Evolutionary conservation across 106 monocot genomes (phyloP).

Genomic region (Apostasia ramifera): DNA sequence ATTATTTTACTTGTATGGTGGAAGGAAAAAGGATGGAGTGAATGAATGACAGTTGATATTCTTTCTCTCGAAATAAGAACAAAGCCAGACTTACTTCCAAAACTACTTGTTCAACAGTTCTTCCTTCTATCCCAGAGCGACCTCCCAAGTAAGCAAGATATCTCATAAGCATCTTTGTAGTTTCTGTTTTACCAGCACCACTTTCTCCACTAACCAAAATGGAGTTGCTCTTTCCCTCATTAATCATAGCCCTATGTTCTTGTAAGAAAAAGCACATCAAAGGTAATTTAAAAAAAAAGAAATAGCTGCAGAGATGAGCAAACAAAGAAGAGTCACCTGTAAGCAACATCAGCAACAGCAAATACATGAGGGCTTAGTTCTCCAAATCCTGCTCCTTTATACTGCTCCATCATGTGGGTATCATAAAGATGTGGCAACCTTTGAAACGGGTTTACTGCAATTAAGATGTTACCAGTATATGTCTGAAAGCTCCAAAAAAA

Average conservation of each 20-base stretch:
- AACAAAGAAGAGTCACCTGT: slow-evolving; percentile 24
- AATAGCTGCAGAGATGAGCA: neutral
- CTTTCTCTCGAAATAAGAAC: neutral
- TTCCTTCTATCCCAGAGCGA: slow-evolving; percentile 58
- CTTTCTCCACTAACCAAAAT: slow-evolving; percentile 95
- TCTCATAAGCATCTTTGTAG: slow-evolving; percentile 90
- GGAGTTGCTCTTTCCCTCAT: slow-evolving; percentile 85
- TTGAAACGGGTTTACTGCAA: slow-evolving; percentile 52
- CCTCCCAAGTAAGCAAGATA: slow-evolving; percentile 80
- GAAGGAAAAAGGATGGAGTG: neutral
- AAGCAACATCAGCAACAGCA: slow-evolving; percentile 48
- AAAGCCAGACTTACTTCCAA: slow-evolving; percentile 28
- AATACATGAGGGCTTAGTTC: slow-evolving; percentile 51
- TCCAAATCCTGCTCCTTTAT: slow-evolving; percentile 43
- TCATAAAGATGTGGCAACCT: slow-evolving; percentile 47
- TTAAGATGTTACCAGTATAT: slow-evolving; percentile 43
- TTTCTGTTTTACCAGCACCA: slow-evolving; percentile 94
- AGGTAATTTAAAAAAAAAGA: neutral
- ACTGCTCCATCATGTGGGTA: slow-evolving; percentile 49
- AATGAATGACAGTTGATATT: neutral
- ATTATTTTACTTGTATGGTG: neutral
- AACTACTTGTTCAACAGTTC: slow-evolving; percentile 79
- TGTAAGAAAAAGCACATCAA: slow-evolving; percentile 10
- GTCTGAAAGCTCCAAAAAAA: slow-evolving; percentile 24
- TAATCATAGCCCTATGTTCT: slow-evolving; percentile 73